phyloP scores from a whole-genome alignment of 257 asterid species.

The Lantana camara region DNA sequence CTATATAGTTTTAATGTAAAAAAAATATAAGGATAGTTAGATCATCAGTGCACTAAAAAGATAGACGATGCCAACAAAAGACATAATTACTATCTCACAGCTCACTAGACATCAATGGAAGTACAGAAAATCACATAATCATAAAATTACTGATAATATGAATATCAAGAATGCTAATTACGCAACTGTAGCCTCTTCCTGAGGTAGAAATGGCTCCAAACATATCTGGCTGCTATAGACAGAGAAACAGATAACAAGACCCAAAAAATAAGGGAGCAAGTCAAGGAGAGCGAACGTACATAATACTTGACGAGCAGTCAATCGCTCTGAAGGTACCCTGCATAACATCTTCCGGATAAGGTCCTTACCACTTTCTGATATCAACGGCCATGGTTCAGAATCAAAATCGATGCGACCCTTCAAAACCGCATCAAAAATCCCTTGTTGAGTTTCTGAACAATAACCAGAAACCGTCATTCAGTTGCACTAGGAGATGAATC shows the following conservation, averaged over 20 bases:
- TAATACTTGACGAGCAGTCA: slow-evolving; percentile 87
- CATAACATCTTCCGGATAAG: slow-evolving; percentile 51
- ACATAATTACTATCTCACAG: neutral
- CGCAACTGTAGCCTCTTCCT: neutral
- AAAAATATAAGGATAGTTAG: slow-evolving; percentile 9
- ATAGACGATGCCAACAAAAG: neutral
- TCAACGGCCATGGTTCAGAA: slow-evolving; percentile 49
- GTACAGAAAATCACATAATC: neutral
- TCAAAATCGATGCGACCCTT: slow-evolving; percentile 47
- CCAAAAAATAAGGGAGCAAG: slow-evolving; percentile 1
- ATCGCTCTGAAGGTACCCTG: slow-evolving; percentile 78
- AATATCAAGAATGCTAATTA: slow-evolving; percentile 1
- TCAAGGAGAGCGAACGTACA: slow-evolving; percentile 47
- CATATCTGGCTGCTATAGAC: neutral
- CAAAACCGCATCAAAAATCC: slow-evolving; percentile 46
- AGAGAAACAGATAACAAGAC: slow-evolving; percentile 3
- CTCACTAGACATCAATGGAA: slow-evolving; percentile 2
- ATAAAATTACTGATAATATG: neutral
- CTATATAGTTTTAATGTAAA: slow-evolving; percentile 33
- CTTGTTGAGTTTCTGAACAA: slow-evolving; percentile 47
- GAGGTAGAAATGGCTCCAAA: slow-evolving; percentile 14
- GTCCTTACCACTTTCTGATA: slow-evolving; percentile 49
- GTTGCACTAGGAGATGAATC: slow-evolving; percentile 6
- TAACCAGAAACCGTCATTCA: slow-evolving; percentile 31
- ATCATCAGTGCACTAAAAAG: slow-evolving; percentile 8